Evolutionary conservation across 1,139 yeast species (phyloP).

Genomic region (Pichia kudriavzevii): DNA sequence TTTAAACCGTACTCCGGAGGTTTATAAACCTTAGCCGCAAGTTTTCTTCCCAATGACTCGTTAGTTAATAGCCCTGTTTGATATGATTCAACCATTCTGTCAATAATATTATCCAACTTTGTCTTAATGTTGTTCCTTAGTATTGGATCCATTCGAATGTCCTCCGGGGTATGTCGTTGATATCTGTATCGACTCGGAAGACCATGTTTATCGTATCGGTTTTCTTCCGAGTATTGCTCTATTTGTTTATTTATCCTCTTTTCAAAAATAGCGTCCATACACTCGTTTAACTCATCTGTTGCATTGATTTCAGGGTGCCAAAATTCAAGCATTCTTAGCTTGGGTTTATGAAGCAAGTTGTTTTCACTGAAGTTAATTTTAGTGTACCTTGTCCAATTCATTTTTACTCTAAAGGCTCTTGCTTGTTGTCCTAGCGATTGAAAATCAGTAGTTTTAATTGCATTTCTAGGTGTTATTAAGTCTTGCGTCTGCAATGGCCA

Average conservation of each 20-base stretch:
- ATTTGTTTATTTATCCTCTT: conserved; percentile 25
- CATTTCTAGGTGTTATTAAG: conserved; percentile 30
- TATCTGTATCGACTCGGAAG: not conserved
- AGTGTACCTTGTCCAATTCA: conserved; percentile 5
- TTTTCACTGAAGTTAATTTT: conserved; percentile 7
- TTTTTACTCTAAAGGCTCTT: not conserved
- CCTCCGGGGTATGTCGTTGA: conserved; percentile 5
- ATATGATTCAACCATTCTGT: conserved; percentile 6
- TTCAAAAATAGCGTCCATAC: conserved; percentile 34
- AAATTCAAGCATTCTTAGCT: conserved; percentile 6
- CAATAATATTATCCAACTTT: conserved; percentile 11
- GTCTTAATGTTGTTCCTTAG: conserved; percentile 5
- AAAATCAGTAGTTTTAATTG: conserved; percentile 5
- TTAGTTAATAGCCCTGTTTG: too few relatives aligned
- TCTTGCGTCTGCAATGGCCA: conserved; percentile 39
- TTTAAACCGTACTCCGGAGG: conserved; percentile 7
- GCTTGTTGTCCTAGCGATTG: conserved; percentile 1
- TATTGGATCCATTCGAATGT: conserved; percentile 1
- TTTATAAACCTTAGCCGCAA: not conserved
- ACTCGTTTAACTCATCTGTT: conserved; percentile 7
- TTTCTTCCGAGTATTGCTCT: not conserved
- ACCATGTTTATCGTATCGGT: conserved; percentile 1
- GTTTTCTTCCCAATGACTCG: too few relatives aligned
- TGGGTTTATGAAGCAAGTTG: not conserved
- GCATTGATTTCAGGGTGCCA: conserved; percentile 11